phyloP scores from a whole-genome alignment of 1,284 basidiomycete species.

The Microbotryomycetes sp. region DNA sequence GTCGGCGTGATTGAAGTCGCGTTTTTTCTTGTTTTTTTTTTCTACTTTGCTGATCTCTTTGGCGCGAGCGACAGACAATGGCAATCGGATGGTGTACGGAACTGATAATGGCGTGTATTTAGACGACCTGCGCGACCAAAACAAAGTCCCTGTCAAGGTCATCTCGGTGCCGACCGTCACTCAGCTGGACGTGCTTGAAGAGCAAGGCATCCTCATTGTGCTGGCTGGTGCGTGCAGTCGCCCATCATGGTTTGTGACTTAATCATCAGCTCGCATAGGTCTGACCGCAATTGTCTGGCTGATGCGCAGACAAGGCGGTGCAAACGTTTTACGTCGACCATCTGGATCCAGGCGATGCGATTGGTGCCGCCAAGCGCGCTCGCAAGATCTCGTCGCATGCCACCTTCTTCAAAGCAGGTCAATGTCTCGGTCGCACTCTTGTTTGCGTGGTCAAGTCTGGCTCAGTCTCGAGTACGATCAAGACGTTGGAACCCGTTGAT shows the following conservation, averaged over 20 bases:
- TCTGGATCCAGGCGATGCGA: constrained; percentile 81
- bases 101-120: constrained; percentile 96
- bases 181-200: constrained; percentile 94
- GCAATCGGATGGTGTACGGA: constrained; percentile 85
- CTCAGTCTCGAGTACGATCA: constrained; percentile 85
- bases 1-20: constrained; percentile 42
- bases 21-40: background rate
- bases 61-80: constrained; percentile 56
- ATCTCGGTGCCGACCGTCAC: constrained; percentile 81
- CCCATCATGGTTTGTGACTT: background rate
- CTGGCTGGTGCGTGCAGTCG: constrained; percentile 63
- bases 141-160: constrained; percentile 71
- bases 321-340: constrained; percentile 94
- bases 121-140: constrained; percentile 69
- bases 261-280: background rate
- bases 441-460: constrained; percentile 96
- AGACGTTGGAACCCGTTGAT: constrained; percentile 93
- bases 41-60: constrained; percentile 2
- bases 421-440: constrained; percentile 86
- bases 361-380: constrained; percentile 83
- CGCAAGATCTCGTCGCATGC: constrained; percentile 95
- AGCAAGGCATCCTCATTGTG: constrained; percentile 91
- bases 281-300: background rate
- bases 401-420: constrained; percentile 94
- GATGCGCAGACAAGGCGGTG: constrained; percentile 49